Evolutionary conservation across 2,329 filamentous ascomycete species (phyloP), one percentile per base, ranked within the genome.

Genomic region (Conoideocrella luteorostrata): DNA sequence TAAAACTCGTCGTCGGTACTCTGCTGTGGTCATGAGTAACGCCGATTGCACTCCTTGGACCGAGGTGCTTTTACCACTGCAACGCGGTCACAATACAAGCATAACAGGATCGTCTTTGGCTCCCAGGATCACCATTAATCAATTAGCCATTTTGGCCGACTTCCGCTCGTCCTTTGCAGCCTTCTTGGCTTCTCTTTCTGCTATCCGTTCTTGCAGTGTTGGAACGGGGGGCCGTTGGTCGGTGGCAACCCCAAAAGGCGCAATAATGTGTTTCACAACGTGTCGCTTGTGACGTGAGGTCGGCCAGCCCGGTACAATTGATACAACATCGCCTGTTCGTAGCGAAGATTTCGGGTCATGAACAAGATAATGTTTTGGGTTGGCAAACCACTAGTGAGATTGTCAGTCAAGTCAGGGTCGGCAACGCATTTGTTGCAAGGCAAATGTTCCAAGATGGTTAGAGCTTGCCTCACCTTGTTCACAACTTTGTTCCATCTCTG

Each of bases 341-440:
- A 89, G 74, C 21, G 84, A 88, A 53, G 80, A 77, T 62, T 78
- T 79, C 22, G 87, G 87, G 63, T 93, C 87, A 69, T 88, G 84
- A 29, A 90, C 86, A 23, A 91, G 78, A 59, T 84, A 75, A 52
- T 79, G 75, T 51, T 74, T 70, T 18, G 78, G 76, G 35, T 75
- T 68, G 56, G 81, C 75, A 63, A 85, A 90, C 68, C 60, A 67
- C 66, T 68, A 75, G 11, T 6, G 13, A 47, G 11, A 18, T n/a
- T 15, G 38, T 38, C 12, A 32, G 23, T 20, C 5, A 28, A 34
- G n/a, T 10, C 6, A n/a, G n/a, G n/a, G n/a, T n/a, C n/a, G n/a
- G n/a, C n/a, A n/a, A n/a, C n/a, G n/a, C n/a, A n/a, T n/a, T n/a
- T n/a, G n/a, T n/a, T n/a, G n/a, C n/a, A n/a, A n/a, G n/a, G n/a